phyloP scores from a whole-genome alignment of 176 grass and related monocot genomes.

The Canna indica region DNA sequence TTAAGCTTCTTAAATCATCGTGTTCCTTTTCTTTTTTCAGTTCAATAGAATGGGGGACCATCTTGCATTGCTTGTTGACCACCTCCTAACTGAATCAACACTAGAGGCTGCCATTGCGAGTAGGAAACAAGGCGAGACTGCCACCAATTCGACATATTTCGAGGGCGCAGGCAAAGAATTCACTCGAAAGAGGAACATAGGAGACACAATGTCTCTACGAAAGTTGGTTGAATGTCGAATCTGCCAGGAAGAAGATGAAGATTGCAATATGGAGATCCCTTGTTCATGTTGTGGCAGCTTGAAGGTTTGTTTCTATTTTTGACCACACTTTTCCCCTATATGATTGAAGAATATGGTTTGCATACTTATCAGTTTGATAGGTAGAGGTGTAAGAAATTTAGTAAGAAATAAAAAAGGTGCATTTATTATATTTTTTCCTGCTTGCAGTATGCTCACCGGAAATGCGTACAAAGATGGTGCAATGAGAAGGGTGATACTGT shows the following conservation, averaged over 20 bases:
- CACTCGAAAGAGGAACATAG: background rate
- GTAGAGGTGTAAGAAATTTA: no score
- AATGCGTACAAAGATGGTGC: constrained; percentile 78
- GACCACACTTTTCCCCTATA: background rate
- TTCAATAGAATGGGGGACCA: constrained; percentile 42
- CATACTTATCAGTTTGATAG: no score
- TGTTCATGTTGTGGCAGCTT: constrained; percentile 83
- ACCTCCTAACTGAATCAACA: constrained; percentile 46
- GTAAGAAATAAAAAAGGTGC: background rate
- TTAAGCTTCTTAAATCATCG: background rate
- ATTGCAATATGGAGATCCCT: constrained; percentile 51
- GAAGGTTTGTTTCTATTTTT: constrained; percentile 36
- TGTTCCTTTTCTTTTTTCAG: background rate
- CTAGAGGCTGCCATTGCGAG: constrained; percentile 37
- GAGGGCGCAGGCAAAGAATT: constrained; percentile 3
- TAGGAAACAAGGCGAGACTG: constrained; percentile 17
- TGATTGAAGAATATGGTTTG: background rate
- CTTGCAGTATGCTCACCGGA: constrained; percentile 58
- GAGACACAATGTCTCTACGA: background rate
- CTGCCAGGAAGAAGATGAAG: constrained; percentile 65
- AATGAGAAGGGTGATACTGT: constrained; percentile 73
- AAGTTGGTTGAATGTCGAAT: constrained; percentile 64
- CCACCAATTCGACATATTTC: constrained; percentile 2
- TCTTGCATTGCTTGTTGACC: constrained; percentile 49
- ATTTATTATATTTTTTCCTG: background rate